These are phyloP conservation scores for Tricholoma sp. DNA, from an alignment of 768 basidiomycete species.

Conservation along the genomic window DNA sequence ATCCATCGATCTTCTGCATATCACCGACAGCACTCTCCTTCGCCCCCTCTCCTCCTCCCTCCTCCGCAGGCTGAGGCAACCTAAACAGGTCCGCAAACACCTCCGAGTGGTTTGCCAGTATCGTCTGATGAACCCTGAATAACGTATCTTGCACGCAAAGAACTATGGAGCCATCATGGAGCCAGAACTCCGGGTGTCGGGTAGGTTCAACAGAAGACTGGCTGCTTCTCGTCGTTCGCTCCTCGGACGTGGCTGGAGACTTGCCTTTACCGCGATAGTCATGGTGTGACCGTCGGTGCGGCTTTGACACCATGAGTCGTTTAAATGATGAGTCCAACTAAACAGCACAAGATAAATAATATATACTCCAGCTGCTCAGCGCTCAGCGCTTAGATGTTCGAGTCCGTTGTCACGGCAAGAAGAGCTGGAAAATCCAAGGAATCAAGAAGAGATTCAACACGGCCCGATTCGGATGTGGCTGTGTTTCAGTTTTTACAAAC, in stretches of 20 bases:
- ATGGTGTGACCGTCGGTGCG: background rate
- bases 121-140: slow-evolving; percentile 43
- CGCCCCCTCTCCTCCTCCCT: background rate
- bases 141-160: slow-evolving; percentile 34
- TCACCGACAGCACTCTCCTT: slow-evolving; percentile 11
- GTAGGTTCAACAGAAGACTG: background rate
- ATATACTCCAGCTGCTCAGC: no score
- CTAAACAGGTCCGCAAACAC: slow-evolving; percentile 60
- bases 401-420: no score
- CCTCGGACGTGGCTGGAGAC: background rate
- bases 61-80: slow-evolving; percentile 43
- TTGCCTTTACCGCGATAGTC: background rate
- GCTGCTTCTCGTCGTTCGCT: background rate
- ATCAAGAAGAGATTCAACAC: no score
- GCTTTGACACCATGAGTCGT: background rate
- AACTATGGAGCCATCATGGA: slow-evolving; percentile 43
- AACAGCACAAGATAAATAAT: no score
- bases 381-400: no score
- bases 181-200: slow-evolving; percentile 31
- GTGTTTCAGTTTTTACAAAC: no score
- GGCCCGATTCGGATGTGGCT: no score
- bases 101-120: slow-evolving; percentile 51
- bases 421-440: no score
- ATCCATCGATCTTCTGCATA: slow-evolving; percentile 40
- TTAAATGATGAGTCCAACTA: background rate